Evolutionary conservation across 148 eudicot genomes (phyloP).

Genomic region (Camellia granthamiana): DNA sequence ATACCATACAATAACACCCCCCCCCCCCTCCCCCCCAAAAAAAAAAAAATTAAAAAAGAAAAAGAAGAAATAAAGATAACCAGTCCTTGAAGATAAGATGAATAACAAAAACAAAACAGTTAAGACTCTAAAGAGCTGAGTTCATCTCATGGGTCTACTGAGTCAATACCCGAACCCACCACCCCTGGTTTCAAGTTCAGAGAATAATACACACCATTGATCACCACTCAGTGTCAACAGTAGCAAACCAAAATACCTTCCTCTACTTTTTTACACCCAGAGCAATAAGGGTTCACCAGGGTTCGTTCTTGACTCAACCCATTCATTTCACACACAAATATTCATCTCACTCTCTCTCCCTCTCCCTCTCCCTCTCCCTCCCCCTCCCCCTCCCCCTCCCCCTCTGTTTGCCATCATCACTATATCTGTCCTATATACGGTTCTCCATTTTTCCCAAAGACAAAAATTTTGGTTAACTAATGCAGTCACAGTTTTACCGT

Average conservation of each 20-base stretch:
- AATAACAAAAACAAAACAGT: background rate
- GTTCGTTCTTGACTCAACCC: slow-evolving; percentile 80
- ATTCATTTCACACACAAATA: background rate
- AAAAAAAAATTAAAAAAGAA: no score
- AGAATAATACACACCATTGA: no score
- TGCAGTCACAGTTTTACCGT: background rate
- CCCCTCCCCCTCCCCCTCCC: no score
- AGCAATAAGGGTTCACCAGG: slow-evolving; percentile 28
- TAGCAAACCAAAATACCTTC: background rate
- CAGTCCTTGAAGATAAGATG: background rate
- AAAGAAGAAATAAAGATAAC: no score
- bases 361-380: no score
- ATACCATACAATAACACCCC: no score
- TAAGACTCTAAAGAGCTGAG: background rate
- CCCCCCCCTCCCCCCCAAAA: no score
- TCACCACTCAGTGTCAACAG: background rate
- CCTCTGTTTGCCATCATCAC: background rate
- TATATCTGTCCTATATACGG: background rate
- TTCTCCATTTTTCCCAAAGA: background rate
- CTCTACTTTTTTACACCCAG: background rate
- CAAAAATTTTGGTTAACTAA: background rate
- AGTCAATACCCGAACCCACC: slow-evolving; percentile 91
- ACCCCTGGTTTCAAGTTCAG: slow-evolving; percentile 5
- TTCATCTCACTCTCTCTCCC: background rate
- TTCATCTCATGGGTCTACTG: slow-evolving; percentile 27